These are phyloP conservation scores for Pistacia integerrima DNA, from an alignment of 345 rosid species.

Conservation along the genomic window DNA sequence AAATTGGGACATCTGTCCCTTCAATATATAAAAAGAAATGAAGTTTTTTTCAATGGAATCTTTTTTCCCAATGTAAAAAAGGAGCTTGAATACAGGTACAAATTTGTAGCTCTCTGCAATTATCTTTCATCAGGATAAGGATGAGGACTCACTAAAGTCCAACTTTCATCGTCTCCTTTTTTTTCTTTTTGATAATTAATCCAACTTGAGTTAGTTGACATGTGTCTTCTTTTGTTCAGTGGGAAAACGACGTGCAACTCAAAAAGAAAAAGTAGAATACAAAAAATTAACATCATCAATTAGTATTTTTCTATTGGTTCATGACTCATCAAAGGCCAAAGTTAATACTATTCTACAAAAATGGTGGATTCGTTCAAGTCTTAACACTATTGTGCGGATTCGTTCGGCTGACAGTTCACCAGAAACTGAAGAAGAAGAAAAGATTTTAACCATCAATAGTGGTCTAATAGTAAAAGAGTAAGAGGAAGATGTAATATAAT, in stretches of 20 bases:
- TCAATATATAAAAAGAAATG: background rate
- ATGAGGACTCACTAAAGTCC: conserved; percentile 13
- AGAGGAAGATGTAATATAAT: too few relatives aligned
- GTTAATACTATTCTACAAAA: background rate
- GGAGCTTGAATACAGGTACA: background rate
- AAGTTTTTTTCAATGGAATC: background rate
- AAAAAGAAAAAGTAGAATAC: background rate
- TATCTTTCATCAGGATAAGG: background rate
- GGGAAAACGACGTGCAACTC: background rate
- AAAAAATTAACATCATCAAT: background rate
- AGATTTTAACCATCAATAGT: background rate
- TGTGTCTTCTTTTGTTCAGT: background rate
- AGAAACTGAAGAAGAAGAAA: background rate
- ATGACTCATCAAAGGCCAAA: conserved; percentile 15
- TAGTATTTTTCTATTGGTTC: conserved; percentile 9
- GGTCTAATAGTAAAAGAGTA: too few relatives aligned
- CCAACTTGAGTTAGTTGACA: background rate
- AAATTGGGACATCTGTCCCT: background rate
- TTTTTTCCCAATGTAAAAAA: background rate
- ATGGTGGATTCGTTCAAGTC: background rate
- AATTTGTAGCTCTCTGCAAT: background rate
- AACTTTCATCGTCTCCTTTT: background rate
- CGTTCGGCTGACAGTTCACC: background rate
- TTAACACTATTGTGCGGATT: background rate
- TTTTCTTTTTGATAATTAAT: background rate